Conservation (phyloP, 1,139 yeast species). For the Geotrichum macrosporum region DNA sequence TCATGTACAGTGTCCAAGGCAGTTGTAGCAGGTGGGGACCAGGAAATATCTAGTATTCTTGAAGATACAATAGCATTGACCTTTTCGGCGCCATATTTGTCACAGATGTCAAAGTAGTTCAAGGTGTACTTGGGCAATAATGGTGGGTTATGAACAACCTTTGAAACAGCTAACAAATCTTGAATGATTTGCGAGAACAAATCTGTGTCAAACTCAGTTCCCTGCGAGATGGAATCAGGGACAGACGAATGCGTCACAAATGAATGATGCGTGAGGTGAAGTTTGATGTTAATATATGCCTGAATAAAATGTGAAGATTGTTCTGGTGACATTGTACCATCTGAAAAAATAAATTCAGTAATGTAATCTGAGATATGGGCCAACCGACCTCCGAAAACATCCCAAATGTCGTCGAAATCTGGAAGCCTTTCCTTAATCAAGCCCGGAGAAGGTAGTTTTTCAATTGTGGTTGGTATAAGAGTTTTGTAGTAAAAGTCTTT, state of each 20-base stretch:
- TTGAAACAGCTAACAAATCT: conserved; percentile 8
- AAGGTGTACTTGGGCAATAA: conserved; percentile 12
- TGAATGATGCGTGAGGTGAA: conserved; percentile 19
- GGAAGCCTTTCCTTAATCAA: conserved; percentile 22
- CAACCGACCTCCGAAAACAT: conserved; percentile 25
- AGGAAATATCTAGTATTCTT: conserved; percentile 21
- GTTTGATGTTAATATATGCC: conserved; percentile 20
- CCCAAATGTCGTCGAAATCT: conserved; percentile 24
- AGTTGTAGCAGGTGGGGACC: conserved; percentile 23
- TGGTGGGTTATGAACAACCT: background rate
- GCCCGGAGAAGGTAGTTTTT: conserved; percentile 24
- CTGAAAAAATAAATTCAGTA: conserved; percentile 24
- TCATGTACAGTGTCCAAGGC: conserved; percentile 1
- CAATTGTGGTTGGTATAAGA: conserved; percentile 23
- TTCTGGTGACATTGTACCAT: conserved; percentile 23
- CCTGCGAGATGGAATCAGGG: conserved; percentile 7
- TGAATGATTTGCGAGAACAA: conserved; percentile 11
- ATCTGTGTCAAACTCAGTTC: conserved; percentile 8
- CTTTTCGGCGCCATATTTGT: conserved; percentile 21
- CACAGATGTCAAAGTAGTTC: conserved; percentile 22
- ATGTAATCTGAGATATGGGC: conserved; percentile 25
- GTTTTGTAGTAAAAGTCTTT: conserved; percentile 18
- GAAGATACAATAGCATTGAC: conserved; percentile 22
- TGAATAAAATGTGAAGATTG: conserved; percentile 22
- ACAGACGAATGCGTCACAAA: conserved; percentile 19